These are phyloP conservation scores for Wallacemonas sp. DNA, from an alignment of 208 protist genomes.

Conservation along the genomic window DNA sequence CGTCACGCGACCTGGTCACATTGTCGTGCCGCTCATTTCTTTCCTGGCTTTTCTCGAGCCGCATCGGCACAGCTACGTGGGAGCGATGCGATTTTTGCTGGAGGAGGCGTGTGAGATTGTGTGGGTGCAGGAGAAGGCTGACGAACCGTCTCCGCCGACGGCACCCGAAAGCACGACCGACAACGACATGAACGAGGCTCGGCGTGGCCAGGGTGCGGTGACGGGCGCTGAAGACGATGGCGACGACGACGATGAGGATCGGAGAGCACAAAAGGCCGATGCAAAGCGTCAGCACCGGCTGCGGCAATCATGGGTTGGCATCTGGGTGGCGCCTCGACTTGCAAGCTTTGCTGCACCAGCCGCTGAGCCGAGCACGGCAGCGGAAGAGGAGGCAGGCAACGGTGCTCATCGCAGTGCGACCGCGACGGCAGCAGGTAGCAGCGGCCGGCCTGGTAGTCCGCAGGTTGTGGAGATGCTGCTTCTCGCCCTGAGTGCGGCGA, in stretches of 20 bases:
- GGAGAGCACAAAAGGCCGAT: too few species aligned
- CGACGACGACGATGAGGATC: too few species aligned
- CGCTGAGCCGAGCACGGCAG: too few species aligned
- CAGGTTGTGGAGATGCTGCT: constrained; percentile 7
- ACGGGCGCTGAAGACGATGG: too few species aligned
- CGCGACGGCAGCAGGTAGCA: too few species aligned
- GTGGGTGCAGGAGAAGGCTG: constrained; percentile 35
- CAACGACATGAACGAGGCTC: too few species aligned
- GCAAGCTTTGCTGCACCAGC: too few species aligned
- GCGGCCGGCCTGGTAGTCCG: not conserved
- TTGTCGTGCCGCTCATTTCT: constrained; percentile 30
- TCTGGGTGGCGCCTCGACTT: constrained; percentile 25
- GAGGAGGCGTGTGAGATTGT: constrained; percentile 34
- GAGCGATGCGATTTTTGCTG: constrained; percentile 26
- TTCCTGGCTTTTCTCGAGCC: constrained; percentile 33
- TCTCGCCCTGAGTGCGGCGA: not conserved
- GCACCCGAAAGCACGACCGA: not conserved
- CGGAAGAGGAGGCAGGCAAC: too few species aligned
- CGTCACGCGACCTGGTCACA: constrained; percentile 7
- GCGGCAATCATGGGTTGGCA: constrained; percentile 34
- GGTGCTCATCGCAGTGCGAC: too few species aligned
- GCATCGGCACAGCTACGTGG: constrained; percentile 22
- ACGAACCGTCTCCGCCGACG: not conserved
- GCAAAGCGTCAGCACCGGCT: not conserved
- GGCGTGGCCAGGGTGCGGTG: too few species aligned